These are phyloP conservation scores for Dipodascus albidus DNA, from an alignment of 805 yeast species.

Conservation along the genomic window DNA sequence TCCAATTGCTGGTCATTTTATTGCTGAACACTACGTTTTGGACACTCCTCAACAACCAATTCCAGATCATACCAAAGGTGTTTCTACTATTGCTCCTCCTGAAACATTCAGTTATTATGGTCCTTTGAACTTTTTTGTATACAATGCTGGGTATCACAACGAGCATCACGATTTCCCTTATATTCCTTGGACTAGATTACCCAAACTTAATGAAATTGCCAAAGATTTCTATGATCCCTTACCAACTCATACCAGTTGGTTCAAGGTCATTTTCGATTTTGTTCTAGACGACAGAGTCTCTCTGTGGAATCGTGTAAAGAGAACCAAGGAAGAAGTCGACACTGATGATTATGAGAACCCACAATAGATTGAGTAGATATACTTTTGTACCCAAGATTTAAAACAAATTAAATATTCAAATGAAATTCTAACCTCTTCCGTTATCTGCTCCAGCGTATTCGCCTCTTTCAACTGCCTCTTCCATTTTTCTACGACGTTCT, in stretches of 20 bases:
- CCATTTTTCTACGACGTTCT: slow-evolving; percentile 10
- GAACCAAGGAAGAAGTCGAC: slow-evolving; percentile 22
- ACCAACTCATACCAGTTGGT: slow-evolving; percentile 72
- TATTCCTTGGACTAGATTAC: slow-evolving; percentile 78
- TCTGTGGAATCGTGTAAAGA: slow-evolving; percentile 73
- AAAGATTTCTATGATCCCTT: slow-evolving; percentile 71
- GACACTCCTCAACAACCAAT: slow-evolving; percentile 38
- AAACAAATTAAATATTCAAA: neutral
- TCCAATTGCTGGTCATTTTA: slow-evolving; percentile 92
- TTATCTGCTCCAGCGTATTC: slow-evolving; percentile 11
- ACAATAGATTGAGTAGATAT: slow-evolving; percentile 1
- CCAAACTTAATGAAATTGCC: slow-evolving; percentile 53
- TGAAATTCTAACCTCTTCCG: slow-evolving; percentile 3
- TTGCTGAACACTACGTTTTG: slow-evolving; percentile 85
- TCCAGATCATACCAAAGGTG: slow-evolving; percentile 17
- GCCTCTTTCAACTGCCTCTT: slow-evolving; percentile 15
- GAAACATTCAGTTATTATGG: slow-evolving; percentile 92
- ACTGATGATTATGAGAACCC: neutral
- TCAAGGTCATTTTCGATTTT: slow-evolving; percentile 62
- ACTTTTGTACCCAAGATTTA: neutral
- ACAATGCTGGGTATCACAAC: slow-evolving; percentile 91
- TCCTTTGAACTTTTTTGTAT: slow-evolving; percentile 58
- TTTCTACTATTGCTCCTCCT: slow-evolving; percentile 26
- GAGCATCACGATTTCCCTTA: slow-evolving; percentile 96
- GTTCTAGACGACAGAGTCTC: slow-evolving; percentile 54